A percentile compares a stretch with the other conserved stretches of the same genome.
Conservation (phyloP, 176 grass and related monocot genomes). For the Paspalum vaginatum region DNA sequence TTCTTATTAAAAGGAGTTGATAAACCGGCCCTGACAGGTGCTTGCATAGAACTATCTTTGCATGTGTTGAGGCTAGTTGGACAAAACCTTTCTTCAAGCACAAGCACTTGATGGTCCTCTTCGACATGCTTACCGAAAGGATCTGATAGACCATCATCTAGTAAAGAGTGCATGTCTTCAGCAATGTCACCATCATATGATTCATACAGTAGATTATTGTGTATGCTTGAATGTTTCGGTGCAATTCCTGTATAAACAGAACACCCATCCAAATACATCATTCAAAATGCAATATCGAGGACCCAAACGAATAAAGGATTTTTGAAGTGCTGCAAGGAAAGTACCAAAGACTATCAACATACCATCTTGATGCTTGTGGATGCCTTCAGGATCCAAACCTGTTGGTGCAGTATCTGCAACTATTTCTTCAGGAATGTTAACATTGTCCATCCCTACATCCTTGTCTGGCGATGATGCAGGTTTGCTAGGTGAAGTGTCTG, state of each 20-base stretch:
- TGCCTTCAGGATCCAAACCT: slow-evolving; percentile 28
- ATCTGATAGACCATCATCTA: slow-evolving; percentile 38
- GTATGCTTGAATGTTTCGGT: slow-evolving; percentile 9
- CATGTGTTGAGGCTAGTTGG: slow-evolving; percentile 38
- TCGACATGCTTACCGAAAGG: slow-evolving; percentile 18
- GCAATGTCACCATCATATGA: slow-evolving; percentile 34
- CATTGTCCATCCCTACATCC: slow-evolving; percentile 27
- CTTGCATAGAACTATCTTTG: slow-evolving; percentile 37
- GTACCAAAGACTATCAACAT: slow-evolving; percentile 21
- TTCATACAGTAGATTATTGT: slow-evolving; percentile 25
- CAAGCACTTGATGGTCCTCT: slow-evolving; percentile 31
- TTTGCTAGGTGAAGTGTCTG: slow-evolving; percentile 27
- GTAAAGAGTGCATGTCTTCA: slow-evolving; percentile 38
- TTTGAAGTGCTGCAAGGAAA: slow-evolving; percentile 7
- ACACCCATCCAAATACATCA: slow-evolving; percentile 29
- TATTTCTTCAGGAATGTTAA: slow-evolving; percentile 35
- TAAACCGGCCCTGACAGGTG: not conserved
- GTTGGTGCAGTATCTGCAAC: not conserved
- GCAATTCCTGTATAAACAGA: slow-evolving; percentile 57
- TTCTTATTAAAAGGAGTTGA: slow-evolving; percentile 28
- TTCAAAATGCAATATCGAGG: slow-evolving; percentile 29
- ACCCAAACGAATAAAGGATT: slow-evolving; percentile 26
- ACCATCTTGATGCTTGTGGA: slow-evolving; percentile 37
- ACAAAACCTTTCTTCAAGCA: slow-evolving; percentile 44
- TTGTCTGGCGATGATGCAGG: slow-evolving; percentile 30